phyloP scores from a whole-genome alignment of 148 eudicot genomes.

The Rhododendron henanense region DNA sequence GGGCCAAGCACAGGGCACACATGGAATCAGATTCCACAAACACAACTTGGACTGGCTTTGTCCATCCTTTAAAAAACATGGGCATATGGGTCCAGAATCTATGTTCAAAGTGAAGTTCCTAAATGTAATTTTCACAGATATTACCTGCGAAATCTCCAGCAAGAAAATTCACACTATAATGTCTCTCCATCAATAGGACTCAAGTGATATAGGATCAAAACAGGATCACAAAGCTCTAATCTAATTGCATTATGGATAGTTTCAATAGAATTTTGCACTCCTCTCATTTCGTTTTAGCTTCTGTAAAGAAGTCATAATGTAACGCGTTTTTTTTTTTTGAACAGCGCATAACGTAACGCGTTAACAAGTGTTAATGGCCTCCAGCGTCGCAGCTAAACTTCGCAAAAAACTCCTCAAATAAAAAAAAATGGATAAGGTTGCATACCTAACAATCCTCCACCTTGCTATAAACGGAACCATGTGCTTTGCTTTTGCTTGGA shows the following conservation, averaged over 20 bases:
- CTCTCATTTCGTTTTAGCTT: background rate
- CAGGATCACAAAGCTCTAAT: background rate
- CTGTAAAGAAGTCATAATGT: background rate
- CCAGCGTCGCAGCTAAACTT: background rate
- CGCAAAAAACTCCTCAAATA: background rate
- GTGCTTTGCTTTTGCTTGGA: background rate
- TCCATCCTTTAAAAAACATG: background rate
- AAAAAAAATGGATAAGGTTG: background rate
- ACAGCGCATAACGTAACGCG: no score
- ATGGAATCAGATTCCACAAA: constrained; percentile 1
- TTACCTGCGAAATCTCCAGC: background rate
- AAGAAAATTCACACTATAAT: background rate
- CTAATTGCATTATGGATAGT: background rate
- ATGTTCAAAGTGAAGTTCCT: background rate
- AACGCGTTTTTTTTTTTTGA: background rate
- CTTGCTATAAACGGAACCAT: background rate
- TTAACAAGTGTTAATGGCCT: background rate
- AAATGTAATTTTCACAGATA: background rate
- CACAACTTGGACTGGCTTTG: background rate
- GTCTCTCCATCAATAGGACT: background rate
- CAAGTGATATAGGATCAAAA: background rate
- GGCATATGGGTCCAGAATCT: background rate
- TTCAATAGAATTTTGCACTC: background rate
- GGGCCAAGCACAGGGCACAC: background rate
- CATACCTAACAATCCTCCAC: background rate